Evolutionary conservation across 148 eudicot species (phyloP).

Genomic region (Pharnaceum exiguum): DNA sequence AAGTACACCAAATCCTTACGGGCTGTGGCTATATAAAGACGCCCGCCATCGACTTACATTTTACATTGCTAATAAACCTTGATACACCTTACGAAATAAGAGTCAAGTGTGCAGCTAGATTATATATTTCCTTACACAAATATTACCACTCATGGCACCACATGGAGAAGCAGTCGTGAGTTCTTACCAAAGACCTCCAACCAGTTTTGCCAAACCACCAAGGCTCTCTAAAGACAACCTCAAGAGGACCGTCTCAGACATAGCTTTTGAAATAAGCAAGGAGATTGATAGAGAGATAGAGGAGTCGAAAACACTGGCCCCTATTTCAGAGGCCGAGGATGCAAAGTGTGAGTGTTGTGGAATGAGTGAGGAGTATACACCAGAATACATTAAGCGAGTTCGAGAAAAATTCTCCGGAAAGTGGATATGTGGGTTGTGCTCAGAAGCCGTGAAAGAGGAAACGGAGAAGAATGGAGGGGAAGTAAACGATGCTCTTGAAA

Average conservation of each 20-base stretch:
- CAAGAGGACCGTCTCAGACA: slow-evolving; percentile 63
- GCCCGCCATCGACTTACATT: not conserved
- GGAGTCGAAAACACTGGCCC: slow-evolving; percentile 28
- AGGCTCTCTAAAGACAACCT: slow-evolving; percentile 41
- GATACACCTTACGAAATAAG: not conserved
- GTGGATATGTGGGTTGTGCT: slow-evolving; percentile 68
- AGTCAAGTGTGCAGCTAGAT: too few relatives aligned
- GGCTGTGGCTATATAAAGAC: slow-evolving; percentile 13
- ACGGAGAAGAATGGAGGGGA: slow-evolving; percentile 61
- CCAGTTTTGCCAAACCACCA: slow-evolving; percentile 22
- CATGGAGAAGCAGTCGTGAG: slow-evolving; percentile 38
- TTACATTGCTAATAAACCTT: not conserved
- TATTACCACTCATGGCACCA: slow-evolving; percentile 73
- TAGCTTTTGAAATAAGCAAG: slow-evolving; percentile 46
- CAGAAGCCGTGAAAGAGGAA: slow-evolving; percentile 64
- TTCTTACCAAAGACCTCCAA: slow-evolving; percentile 17
- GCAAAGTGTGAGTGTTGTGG: slow-evolving; percentile 89
- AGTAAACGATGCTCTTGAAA: slow-evolving; percentile 41
- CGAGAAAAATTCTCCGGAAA: slow-evolving; percentile 48
- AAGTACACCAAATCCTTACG: too few relatives aligned
- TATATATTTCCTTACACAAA: too few relatives aligned
- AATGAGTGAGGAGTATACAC: slow-evolving; percentile 82
- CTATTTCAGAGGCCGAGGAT: slow-evolving; percentile 58
- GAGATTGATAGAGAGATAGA: slow-evolving; percentile 24
- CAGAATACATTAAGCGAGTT: slow-evolving; percentile 47